A percentile compares a stretch with the other conserved stretches of the same genome.
Conservation (phyloP, 192 early-diverging fungal species). For the Podila verticillata region DNA sequence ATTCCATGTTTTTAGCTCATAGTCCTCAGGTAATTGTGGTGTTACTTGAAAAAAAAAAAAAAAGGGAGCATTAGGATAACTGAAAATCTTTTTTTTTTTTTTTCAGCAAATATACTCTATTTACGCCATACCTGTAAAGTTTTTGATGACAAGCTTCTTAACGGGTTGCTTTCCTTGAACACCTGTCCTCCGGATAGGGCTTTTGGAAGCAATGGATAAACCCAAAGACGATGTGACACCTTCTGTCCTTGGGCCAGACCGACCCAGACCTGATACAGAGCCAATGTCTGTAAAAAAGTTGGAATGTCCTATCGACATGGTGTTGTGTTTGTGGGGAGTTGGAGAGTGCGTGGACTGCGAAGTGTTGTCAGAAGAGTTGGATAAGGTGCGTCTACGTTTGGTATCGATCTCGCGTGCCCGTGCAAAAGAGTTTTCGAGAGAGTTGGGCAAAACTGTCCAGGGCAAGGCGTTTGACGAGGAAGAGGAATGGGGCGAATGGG, state of each 20-base stretch:
- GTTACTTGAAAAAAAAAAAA: slow-evolving; percentile 45
- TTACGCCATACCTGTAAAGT: slow-evolving; percentile 71
- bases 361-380: neutral
- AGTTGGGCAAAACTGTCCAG: slow-evolving; percentile 31
- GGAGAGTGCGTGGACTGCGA: neutral
- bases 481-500: slow-evolving; percentile 9
- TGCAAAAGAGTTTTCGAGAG: slow-evolving; percentile 46
- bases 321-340: slow-evolving; percentile 9
- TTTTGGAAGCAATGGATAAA: neutral
- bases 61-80: no score
- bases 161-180: slow-evolving; percentile 52
- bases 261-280: slow-evolving; percentile 24
- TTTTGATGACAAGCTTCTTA: slow-evolving; percentile 71
- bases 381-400: slow-evolving; percentile 30
- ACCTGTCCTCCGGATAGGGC: slow-evolving; percentile 35
- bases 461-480: slow-evolving; percentile 21
- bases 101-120: neutral
- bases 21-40: slow-evolving; percentile 72
- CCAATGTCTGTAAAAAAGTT: slow-evolving; percentile 11
- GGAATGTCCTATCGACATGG: slow-evolving; percentile 31
- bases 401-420: slow-evolving; percentile 37
- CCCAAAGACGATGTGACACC: neutral
- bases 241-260: slow-evolving; percentile 18
- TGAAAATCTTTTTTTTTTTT: no score
- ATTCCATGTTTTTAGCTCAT: slow-evolving; percentile 70